phyloP scores from a whole-genome alignment of 176 grass and related monocot species.

The Metroxylon sagu region DNA sequence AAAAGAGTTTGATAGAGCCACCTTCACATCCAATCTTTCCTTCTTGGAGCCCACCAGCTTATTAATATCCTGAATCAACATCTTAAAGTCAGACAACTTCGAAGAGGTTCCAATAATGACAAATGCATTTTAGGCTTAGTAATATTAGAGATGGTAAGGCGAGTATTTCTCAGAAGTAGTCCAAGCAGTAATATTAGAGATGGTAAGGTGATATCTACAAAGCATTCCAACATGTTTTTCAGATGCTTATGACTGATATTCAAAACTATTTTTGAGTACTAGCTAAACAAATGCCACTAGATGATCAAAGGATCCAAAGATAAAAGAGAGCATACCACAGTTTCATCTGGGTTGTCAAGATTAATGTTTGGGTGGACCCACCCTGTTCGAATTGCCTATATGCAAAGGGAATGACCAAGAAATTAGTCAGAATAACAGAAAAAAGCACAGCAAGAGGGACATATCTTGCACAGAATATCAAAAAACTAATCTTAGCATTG shows the following conservation, averaged over 20 bases:
- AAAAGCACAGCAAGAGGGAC: conserved; percentile 1
- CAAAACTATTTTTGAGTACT: no score
- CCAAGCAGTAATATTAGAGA: no score
- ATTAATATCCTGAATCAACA: conserved; percentile 48
- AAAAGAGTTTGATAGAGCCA: conserved; percentile 90
- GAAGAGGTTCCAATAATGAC: not conserved
- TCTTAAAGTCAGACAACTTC: not conserved
- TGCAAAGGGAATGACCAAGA: not conserved
- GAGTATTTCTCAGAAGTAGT: no score
- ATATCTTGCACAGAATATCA: not conserved
- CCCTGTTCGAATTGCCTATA: conserved; percentile 96
- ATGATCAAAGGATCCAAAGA: not conserved
- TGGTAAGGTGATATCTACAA: no score
- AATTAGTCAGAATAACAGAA: not conserved
- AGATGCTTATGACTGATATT: no score
- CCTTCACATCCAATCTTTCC: conserved; percentile 82
- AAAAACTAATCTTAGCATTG: no score
- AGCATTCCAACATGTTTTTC: no score
- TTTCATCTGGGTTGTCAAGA: conserved; percentile 80
- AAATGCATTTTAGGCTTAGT: no score
- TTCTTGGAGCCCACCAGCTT: conserved; percentile 69
- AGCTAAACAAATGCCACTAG: no score
- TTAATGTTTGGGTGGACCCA: conserved; percentile 99
- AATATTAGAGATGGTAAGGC: no score
- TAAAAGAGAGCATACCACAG: conserved; percentile 54